Evolutionary conservation across 2,329 filamentous ascomycete species (phyloP), one percentile per base, ranked within the genome.

Genomic region (Colletotrichum sp.): DNA sequence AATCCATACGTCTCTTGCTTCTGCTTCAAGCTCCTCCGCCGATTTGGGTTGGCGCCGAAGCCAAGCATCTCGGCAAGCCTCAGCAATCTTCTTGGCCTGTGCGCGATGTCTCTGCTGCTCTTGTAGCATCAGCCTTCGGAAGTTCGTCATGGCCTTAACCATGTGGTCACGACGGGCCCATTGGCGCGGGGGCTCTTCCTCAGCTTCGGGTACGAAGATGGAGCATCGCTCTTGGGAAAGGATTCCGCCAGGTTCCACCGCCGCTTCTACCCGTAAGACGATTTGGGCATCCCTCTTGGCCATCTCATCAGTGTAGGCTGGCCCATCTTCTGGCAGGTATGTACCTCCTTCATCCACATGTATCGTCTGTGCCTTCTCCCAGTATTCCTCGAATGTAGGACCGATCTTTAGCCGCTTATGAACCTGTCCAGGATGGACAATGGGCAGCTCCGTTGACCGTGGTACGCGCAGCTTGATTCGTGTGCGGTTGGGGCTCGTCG

Each of bases 141-240:
- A 96, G 79, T 96, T 94, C 15, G 93, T 82, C 74, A 94, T 93
- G 77, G 98, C 96, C 63, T 93, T 93, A 61, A 94, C 88, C 69
- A 99, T 89, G 82, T 99, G 95, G 81, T 99, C 96, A 81, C 92
- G 91, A 79, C 98, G 96, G n/a, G 94, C 93, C 88, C 95, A 99
- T 80, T 97, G 95, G 68, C 91, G 90, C 0, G 92, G 91, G 1
- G 94, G 94, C 80, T 98, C 94, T 72, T 95, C 93, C 75, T 87
- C 87, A 15, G 92, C 88, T 77, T 97, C 94, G 0, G 94, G 94
- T 21, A 93, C 89, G 79, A 94, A 97, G 28, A 93, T 86, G 4
- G 93, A 93, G 82, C 94, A 96, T 75, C 90, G 89, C 75, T 92
- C 92, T 70, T 89, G 86, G 67, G 94, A 95, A 32, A 98, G 88